These are phyloP conservation scores for Colletotrichum scovillei DNA, from an alignment of 2,329 filamentous ascomycete genomes.

Conservation along the genomic window DNA sequence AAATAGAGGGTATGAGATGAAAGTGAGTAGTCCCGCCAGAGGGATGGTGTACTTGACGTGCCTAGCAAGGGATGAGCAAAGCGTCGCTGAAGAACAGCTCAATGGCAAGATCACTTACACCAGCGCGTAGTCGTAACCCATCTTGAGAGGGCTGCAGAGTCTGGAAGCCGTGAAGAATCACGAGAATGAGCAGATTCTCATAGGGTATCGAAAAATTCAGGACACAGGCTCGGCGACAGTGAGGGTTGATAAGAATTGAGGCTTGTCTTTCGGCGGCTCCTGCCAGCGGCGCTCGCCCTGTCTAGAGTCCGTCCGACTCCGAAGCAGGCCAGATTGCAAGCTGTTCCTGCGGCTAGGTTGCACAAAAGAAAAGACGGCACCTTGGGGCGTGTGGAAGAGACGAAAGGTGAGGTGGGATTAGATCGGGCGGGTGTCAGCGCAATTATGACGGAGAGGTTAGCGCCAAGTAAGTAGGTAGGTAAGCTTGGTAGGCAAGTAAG, in stretches of 20 bases:
- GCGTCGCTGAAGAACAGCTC: not conserved
- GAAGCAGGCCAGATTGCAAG: not conserved
- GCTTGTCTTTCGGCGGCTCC: not conserved
- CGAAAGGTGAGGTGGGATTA: not conserved
- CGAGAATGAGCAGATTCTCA: not conserved
- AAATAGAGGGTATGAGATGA: conserved; percentile 70
- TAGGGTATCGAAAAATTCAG: not conserved
- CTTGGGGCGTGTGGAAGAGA: conserved; percentile 7
- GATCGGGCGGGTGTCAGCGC: conserved; percentile 10
- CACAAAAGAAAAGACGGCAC: not conserved
- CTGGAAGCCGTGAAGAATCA: not conserved
- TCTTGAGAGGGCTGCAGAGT: conserved; percentile 42
- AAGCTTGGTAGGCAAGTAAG: not conserved
- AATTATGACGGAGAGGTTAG: conserved; percentile 12
- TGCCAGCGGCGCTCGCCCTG: not conserved
- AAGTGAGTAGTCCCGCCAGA: conserved; percentile 67
- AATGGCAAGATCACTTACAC: conserved; percentile 59
- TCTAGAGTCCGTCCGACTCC: not conserved
- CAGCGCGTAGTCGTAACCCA: conserved; percentile 71
- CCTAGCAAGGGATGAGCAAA: conserved; percentile 48
- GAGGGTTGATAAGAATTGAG: not conserved
- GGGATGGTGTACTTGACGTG: conserved; percentile 77
- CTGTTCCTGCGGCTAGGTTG: not conserved
- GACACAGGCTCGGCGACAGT: not conserved
- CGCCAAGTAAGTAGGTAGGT: not conserved